Base-by-base conservation (phyloP, 352 stramenopile genomes). In the Globisporangium rhizosaccharum region DNA sequence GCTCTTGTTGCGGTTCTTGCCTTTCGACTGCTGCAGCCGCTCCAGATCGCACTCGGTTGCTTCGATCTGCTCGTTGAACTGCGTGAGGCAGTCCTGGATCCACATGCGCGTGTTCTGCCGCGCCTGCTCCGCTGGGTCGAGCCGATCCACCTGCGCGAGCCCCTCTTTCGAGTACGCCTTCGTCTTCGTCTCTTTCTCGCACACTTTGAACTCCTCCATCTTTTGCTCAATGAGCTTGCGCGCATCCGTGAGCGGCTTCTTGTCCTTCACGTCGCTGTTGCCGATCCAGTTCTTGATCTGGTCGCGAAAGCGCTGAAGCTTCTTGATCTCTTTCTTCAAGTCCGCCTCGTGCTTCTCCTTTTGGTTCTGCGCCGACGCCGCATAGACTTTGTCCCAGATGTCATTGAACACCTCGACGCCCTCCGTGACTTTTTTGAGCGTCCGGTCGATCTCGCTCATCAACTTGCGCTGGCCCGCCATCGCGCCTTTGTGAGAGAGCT, bases 311-410 rank as follows among this genome's bases (percentile, higher is more conserved):
- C 96, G 85, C 85, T 99, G 97, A 44, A 99, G 82, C 76, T 99
- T 99, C 79, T 99, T 99, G 68, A 99, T 99, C 85, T 99, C 97
- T 65, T 99, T 99, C 75, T 99, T 99, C 57, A 99, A 75, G 70
- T 99, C 97, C 41, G 92, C 85, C 73, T 99, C 97, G 65, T 99
- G 98, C 78, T 99, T 99, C 75, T 99, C 97, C 73, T 99, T 99
- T 71, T 99, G 96, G 66, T 96, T 98, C 78, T 99, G 97, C 63
- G 96, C 87, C 51, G 94, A 87, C 10, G 96, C 95, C 23, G 79
- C 84, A 68, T 99, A 99, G n/a, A 97, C 96, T 65, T 99, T 99
- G 73, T 99, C 96, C 92, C 95, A 99, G 46, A 99, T 99, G 28
- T 99, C 96, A 58, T 99, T 98, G 72, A 99, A 99, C 39, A 99